A percentile compares a stretch with the other conserved stretches of the same genome.
Evolutionary conservation across 2,329 filamentous ascomycete genomes (phyloP).

Genomic region (Penicillium carneum): DNA sequence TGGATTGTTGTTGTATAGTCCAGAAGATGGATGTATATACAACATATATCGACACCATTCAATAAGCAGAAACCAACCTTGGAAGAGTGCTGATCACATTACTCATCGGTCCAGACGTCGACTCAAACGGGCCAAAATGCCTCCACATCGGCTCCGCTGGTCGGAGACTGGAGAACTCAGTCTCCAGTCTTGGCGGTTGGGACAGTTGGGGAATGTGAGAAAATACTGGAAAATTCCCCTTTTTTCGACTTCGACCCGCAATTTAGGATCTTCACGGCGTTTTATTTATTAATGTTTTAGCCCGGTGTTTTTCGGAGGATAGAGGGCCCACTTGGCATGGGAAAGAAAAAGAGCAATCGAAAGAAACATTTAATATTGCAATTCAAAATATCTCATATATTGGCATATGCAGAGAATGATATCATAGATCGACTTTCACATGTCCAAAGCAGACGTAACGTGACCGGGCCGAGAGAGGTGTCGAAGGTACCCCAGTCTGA

Average conservation of each 20-base stretch:
- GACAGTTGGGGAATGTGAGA: slow-evolving; percentile 20
- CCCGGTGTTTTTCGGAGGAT: slow-evolving; percentile 8
- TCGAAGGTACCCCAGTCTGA: slow-evolving; percentile 7
- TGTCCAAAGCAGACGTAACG: slow-evolving; percentile 16
- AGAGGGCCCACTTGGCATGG: not conserved
- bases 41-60: not conserved
- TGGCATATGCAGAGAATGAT: not conserved
- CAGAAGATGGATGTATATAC: not conserved
- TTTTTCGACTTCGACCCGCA: slow-evolving; percentile 7
- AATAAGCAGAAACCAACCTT: not conserved
- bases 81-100: slow-evolving; percentile 3
- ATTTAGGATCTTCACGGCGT: slow-evolving; percentile 9
- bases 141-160: slow-evolving; percentile 16
- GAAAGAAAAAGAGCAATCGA: not conserved
- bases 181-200: slow-evolving; percentile 13
- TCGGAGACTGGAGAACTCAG: slow-evolving; percentile 13
- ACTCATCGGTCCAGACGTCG: slow-evolving; percentile 7
- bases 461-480: slow-evolving; percentile 32
- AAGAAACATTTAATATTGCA: not conserved
- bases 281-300: not conserved
- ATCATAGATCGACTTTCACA: slow-evolving; percentile 5
- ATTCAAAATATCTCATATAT: not conserved
- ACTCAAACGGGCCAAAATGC: not conserved
- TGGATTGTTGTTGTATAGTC: too few species aligned
- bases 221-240: slow-evolving; percentile 13